Percentiles rank a stretch among this genome's conserved stretches.
phyloP scores from a whole-genome alignment of 1,139 yeast genomes.

The Debaryomyces singareniensis region DNA sequence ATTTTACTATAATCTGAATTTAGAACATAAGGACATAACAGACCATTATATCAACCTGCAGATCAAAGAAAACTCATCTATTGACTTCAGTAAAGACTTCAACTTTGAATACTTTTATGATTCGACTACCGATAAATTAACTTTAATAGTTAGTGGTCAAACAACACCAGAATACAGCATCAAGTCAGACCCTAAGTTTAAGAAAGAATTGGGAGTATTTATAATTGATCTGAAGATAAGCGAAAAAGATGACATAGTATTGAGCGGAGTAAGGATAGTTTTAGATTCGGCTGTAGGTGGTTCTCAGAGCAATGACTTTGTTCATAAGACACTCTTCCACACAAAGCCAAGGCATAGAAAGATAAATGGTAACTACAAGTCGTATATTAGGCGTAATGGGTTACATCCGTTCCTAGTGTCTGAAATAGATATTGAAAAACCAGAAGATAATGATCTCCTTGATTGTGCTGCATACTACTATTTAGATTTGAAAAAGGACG shows the following conservation, averaged over 20 bases:
- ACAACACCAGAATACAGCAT: slow-evolving; percentile 7
- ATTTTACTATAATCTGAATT: slow-evolving; percentile 12
- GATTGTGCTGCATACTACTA: slow-evolving; percentile 31
- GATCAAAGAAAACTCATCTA: slow-evolving; percentile 1
- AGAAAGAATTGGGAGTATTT: slow-evolving; percentile 32
- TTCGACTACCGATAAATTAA: slow-evolving; percentile 7
- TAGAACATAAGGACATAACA: neutral
- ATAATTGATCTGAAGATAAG: slow-evolving; percentile 21
- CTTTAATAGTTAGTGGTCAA: slow-evolving; percentile 10
- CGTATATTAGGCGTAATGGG: slow-evolving; percentile 21
- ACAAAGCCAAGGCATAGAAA: slow-evolving; percentile 36
- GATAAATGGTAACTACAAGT: slow-evolving; percentile 6
- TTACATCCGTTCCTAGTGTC: slow-evolving; percentile 32
- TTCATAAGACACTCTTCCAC: slow-evolving; percentile 37
- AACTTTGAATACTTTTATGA: slow-evolving; percentile 13
- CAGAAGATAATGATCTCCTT: slow-evolving; percentile 19
- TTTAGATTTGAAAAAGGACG: slow-evolving; percentile 23
- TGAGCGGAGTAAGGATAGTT: slow-evolving; percentile 29
- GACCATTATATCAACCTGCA: slow-evolving; percentile 1
- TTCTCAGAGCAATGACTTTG: slow-evolving; percentile 3
- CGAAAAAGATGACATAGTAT: slow-evolving; percentile 26
- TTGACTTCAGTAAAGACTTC: slow-evolving; percentile 1
- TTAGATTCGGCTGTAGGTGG: slow-evolving; percentile 10
- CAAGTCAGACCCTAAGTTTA: slow-evolving; percentile 5
- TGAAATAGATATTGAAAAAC: slow-evolving; percentile 7